These are phyloP conservation scores for Umbelopsis sp. DNA, from an alignment of 192 early-diverging fungal genomes.

Conservation along the genomic window DNA sequence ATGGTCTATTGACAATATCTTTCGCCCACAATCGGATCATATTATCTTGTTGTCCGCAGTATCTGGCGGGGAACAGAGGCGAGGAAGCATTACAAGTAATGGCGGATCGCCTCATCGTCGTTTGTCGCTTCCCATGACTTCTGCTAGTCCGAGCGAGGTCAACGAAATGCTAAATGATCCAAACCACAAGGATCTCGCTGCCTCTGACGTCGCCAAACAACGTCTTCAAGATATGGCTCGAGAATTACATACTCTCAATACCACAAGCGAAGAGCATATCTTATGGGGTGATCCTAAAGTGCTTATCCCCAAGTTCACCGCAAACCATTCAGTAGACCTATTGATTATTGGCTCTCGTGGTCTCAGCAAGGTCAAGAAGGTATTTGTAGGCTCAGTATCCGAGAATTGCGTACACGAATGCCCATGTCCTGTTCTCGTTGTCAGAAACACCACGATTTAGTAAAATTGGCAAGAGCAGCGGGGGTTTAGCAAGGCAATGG, in stretches of 20 bases:
- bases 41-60: conserved; percentile 36
- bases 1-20: conserved; percentile 37
- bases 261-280: conserved; percentile 38
- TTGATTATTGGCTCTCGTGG: conserved; percentile 43
- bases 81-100: not conserved
- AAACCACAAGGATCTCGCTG: not conserved
- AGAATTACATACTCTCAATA: conserved; percentile 14
- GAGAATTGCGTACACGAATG: conserved; percentile 37
- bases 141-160: conserved; percentile 25
- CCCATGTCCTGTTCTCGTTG: conserved; percentile 41
- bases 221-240: conserved; percentile 24
- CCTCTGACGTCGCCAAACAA: conserved; percentile 4
- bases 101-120: not conserved
- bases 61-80: not conserved
- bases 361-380: conserved; percentile 35
- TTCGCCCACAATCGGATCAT: conserved; percentile 34
- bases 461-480: too few relatives aligned
- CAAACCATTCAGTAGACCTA: conserved; percentile 33
- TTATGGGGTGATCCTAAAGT: conserved; percentile 39
- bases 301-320: conserved; percentile 34
- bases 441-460: conserved; percentile 37
- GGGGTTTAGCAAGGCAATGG: too few relatives aligned
- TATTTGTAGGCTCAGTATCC: conserved; percentile 40
- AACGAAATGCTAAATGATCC: conserved; percentile 29
- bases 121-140: conserved; percentile 21